Evolutionary conservation across 2,329 filamentous ascomycete genomes (phyloP).

Genomic region (Zymoseptoria tritici): DNA sequence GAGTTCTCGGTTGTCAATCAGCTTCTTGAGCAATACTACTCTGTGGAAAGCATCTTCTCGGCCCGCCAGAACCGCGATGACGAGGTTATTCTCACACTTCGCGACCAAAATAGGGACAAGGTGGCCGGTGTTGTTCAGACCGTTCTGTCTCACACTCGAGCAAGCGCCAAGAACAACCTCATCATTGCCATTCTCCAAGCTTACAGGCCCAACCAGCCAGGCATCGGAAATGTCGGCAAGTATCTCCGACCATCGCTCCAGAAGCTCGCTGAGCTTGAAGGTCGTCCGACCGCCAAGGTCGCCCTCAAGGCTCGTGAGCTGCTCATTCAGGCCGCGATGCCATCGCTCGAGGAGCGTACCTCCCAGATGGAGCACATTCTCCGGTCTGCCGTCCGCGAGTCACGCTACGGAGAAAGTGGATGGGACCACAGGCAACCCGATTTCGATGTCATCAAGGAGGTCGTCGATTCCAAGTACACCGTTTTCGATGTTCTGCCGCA

Average conservation of each 20-base stretch:
- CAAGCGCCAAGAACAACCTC: conserved; percentile 89
- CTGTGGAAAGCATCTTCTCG: conserved; percentile 81
- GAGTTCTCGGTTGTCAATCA: conserved; percentile 76
- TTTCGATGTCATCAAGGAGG: conserved; percentile 87
- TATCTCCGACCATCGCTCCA: conserved; percentile 76
- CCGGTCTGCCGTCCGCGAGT: conserved; percentile 89
- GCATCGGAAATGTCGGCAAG: conserved; percentile 79
- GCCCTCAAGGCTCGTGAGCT: conserved; percentile 95
- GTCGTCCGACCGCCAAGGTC: conserved; percentile 81
- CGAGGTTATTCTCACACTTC: conserved; percentile 84
- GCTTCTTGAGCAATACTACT: conserved; percentile 73
- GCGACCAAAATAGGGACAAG: conserved; percentile 95
- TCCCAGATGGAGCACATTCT: conserved; percentile 98
- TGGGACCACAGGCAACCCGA: conserved; percentile 94
- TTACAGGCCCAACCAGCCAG: conserved; percentile 91
- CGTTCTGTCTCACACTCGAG: conserved; percentile 87
- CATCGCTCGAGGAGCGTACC: conserved; percentile 88
- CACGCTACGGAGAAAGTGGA: conserved; percentile 92
- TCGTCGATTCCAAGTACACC: conserved; percentile 97
- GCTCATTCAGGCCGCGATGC: conserved; percentile 92
- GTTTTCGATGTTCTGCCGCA: conserved; percentile 92
- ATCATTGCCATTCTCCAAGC: conserved; percentile 85
- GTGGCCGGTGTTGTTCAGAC: conserved; percentile 76
- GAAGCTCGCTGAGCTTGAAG: conserved; percentile 85
- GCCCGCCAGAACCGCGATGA: conserved; percentile 80